Evolutionary conservation across 139 green algal genomes (phyloP).

Genomic region (Chlamydomonas applanata): DNA sequence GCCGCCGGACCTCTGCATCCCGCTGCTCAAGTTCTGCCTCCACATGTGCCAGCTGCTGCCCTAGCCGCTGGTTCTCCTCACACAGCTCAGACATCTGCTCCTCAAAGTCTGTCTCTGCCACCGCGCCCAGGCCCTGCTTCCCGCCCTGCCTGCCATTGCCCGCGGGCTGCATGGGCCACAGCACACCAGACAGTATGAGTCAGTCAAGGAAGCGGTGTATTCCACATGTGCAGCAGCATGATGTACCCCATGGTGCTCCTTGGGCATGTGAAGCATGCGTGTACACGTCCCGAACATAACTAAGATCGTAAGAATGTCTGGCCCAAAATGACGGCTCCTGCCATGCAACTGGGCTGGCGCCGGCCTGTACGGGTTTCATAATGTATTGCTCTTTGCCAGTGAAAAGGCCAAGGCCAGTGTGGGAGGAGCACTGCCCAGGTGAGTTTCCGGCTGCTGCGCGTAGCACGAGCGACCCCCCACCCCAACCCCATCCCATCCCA

Average conservation of each 20-base stretch:
- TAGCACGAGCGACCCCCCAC: too few species aligned
- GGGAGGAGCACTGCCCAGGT: too few species aligned
- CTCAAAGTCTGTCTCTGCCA: constrained; percentile 41
- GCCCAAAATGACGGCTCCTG: constrained; percentile 6
- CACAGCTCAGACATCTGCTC: constrained; percentile 38
- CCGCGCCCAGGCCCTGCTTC: constrained; percentile 17
- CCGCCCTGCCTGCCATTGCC: neutral
- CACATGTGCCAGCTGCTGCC: constrained; percentile 33
- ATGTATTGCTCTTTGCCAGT: neutral
- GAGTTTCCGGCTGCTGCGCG: too few species aligned
- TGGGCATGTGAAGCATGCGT: too few species aligned
- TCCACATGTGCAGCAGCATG: too few species aligned
- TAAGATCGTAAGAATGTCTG: too few species aligned
- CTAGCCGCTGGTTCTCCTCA: constrained; percentile 35
- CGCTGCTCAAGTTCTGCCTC: constrained; percentile 9
- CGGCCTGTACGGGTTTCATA: constrained; percentile 15
- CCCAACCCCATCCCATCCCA: too few species aligned
- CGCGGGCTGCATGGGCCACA: neutral
- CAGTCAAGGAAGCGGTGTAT: too few species aligned
- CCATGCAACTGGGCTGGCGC: neutral
- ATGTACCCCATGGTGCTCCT: too few species aligned
- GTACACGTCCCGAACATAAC: too few species aligned
- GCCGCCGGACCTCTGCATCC: too few species aligned
- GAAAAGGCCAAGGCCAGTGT: neutral
- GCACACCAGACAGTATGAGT: neutral